These are phyloP conservation scores for Peronospora belbahrii DNA, from an alignment of 352 stramenopile species.

Conservation along the genomic window DNA sequence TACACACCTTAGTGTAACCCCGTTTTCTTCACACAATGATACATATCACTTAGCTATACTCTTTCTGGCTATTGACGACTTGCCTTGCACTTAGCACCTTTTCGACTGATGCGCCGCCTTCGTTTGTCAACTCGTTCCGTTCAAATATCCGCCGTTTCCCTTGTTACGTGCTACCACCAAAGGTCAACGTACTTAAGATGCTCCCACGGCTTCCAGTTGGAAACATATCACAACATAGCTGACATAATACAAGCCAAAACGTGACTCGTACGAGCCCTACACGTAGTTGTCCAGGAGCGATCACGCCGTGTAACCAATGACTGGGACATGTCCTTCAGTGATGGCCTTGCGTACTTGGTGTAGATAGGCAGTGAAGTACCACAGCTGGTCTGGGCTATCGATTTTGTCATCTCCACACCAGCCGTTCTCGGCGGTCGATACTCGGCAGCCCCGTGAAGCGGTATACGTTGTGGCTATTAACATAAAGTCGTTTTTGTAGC, in stretches of 20 bases:
- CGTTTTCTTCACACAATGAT: too few relatives aligned
- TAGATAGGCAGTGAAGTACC: conserved; percentile 31
- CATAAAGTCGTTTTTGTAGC: conserved; percentile 84
- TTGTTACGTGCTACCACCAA: too few relatives aligned
- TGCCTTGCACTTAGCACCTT: not conserved
- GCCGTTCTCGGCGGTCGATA: conserved; percentile 54
- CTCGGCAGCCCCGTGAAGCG: too few relatives aligned
- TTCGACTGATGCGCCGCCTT: not conserved
- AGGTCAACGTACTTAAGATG: too few relatives aligned
- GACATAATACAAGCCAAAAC: conserved; percentile 47
- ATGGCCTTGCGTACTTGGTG: conserved; percentile 31
- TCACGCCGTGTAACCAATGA: conserved; percentile 19
- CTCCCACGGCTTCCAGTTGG: too few relatives aligned
- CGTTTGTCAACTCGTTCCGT: not conserved
- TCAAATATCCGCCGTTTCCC: too few relatives aligned
- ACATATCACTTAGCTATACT: too few relatives aligned
- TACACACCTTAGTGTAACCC: too few relatives aligned
- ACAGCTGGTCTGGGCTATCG: conserved; percentile 35
- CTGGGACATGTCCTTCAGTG: conserved; percentile 8
- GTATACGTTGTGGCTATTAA: conserved; percentile 80
- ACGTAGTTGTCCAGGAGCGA: conserved; percentile 24
- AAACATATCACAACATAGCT: too few relatives aligned
- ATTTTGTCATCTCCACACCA: conserved; percentile 46
- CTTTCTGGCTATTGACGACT: not conserved
- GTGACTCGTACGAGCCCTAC: conserved; percentile 27